These are phyloP conservation scores for Malassezia caprae DNA, from an alignment of 1,284 basidiomycete species.

Conservation along the genomic window DNA sequence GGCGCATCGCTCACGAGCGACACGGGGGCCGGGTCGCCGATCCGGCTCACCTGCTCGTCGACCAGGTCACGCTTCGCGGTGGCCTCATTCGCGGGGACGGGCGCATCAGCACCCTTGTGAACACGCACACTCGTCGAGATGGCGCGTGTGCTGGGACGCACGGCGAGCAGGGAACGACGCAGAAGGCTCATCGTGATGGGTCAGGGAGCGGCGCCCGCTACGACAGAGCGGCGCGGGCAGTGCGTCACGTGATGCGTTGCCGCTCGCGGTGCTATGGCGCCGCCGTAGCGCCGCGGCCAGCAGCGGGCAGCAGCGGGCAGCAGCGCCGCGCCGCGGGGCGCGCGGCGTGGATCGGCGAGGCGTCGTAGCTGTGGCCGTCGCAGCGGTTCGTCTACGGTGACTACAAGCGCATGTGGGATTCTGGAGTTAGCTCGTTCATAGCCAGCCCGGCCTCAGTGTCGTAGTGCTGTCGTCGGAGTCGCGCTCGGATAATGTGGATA, in stretches of 20 bases:
- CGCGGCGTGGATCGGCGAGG: too few relatives aligned
- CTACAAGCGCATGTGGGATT: background rate
- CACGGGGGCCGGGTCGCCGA: constrained; percentile 11
- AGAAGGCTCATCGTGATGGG: constrained; percentile 3
- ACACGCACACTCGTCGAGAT: constrained; percentile 1
- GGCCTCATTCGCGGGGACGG: background rate
- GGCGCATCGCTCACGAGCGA: constrained; percentile 17
- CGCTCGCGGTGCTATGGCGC: too few relatives aligned
- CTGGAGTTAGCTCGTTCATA: background rate
- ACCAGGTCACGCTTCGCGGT: constrained; percentile 10
- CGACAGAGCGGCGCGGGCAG: background rate
- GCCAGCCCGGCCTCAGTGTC: background rate
- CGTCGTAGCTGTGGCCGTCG: too few relatives aligned
- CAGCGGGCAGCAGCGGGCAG: background rate
- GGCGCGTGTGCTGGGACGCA: background rate
- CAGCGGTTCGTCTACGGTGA: background rate
- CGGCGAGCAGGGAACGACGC: constrained; percentile 1
- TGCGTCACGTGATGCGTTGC: constrained; percentile 5
- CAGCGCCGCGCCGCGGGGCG: too few relatives aligned
- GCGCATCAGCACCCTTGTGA: background rate
- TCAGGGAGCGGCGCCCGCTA: background rate
- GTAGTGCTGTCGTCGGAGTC: background rate
- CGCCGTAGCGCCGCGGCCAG: too few relatives aligned
- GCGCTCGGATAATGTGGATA: constrained; percentile 22
- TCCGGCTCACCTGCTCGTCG: constrained; percentile 17